These are phyloP conservation scores for Cryptosporidium xiaoi DNA, from an alignment of 169 alveolate species.

Conservation along the genomic window DNA sequence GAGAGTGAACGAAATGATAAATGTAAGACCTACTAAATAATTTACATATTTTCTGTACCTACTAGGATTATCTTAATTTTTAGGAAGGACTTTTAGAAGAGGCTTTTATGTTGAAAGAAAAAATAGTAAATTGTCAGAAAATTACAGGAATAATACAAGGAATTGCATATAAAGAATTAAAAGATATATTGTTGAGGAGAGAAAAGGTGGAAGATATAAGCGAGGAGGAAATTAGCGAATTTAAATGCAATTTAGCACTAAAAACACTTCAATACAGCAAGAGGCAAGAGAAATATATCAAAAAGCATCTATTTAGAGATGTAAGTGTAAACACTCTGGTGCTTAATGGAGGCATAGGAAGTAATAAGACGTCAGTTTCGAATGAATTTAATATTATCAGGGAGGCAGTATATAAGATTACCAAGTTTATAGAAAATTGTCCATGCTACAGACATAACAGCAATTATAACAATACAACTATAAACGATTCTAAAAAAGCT, in stretches of 20 bases:
- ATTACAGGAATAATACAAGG: slow-evolving; percentile 56
- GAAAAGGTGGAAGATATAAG: slow-evolving; percentile 4
- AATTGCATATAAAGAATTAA: slow-evolving; percentile 60
- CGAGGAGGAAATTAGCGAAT: slow-evolving; percentile 28
- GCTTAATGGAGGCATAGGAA: neutral
- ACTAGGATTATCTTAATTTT: neutral
- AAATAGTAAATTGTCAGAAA: slow-evolving; percentile 18
- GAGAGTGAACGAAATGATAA: slow-evolving; percentile 15
- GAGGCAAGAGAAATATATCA: slow-evolving; percentile 52
- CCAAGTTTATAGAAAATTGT: no score
- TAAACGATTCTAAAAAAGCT: no score
- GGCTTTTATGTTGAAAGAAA: slow-evolving; percentile 43
- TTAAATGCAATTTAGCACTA: neutral
- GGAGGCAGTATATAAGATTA: no score
- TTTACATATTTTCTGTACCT: neutral
- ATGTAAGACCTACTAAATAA: neutral
- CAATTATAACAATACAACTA: no score
- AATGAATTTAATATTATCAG: neutral
- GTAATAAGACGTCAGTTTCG: neutral
- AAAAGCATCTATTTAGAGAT: slow-evolving; percentile 25
- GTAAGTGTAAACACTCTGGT: slow-evolving; percentile 16
- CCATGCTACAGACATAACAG: no score
- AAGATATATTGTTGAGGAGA: neutral
- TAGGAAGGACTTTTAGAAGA: slow-evolving; percentile 53
- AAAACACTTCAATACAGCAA: slow-evolving; percentile 54